These are phyloP conservation scores for Ogataea sp. DNA, from an alignment of 805 yeast species.

Conservation along the genomic window DNA sequence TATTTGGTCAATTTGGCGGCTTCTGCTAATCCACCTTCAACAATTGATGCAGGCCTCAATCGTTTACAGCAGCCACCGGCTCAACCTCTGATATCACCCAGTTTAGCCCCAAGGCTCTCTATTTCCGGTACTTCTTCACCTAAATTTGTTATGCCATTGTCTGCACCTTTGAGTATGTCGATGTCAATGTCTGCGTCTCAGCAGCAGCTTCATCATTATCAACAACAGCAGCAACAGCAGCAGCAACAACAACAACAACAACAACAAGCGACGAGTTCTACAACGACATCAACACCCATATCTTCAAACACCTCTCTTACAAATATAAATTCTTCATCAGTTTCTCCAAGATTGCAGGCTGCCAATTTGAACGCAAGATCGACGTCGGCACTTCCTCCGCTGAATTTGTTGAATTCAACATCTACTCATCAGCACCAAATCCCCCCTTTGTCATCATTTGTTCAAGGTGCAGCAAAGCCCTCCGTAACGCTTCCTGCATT, in stretches of 20 bases:
- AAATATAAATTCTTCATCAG: not conserved
- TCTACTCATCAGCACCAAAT: not conserved
- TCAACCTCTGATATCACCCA: conserved; percentile 10
- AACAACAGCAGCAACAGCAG: too few species aligned
- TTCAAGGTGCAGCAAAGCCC: too few species aligned
- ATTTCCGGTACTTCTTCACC: conserved; percentile 18
- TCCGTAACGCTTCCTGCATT: conserved; percentile 7
- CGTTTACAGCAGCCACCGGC: not conserved
- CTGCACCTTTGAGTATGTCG: not conserved
- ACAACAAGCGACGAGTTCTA: too few species aligned
- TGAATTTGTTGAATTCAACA: not conserved
- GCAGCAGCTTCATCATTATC: too few species aligned
- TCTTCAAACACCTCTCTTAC: not conserved
- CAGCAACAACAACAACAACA: too few species aligned
- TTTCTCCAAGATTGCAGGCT: not conserved
- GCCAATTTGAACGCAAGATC: not conserved
- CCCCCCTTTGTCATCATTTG: too few species aligned
- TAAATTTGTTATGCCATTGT: conserved; percentile 5
- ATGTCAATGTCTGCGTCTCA: conserved; percentile 1
- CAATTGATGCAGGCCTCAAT: conserved; percentile 3
- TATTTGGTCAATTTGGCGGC: conserved; percentile 3
- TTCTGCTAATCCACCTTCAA: conserved; percentile 1
- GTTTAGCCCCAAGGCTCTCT: conserved; percentile 17
- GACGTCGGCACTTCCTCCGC: not conserved
- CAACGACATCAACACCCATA: not conserved